Evolutionary conservation across 2,329 filamentous ascomycete species (phyloP), one percentile per base, ranked within the genome.

Genomic region (Sporothrix inflata): DNA sequence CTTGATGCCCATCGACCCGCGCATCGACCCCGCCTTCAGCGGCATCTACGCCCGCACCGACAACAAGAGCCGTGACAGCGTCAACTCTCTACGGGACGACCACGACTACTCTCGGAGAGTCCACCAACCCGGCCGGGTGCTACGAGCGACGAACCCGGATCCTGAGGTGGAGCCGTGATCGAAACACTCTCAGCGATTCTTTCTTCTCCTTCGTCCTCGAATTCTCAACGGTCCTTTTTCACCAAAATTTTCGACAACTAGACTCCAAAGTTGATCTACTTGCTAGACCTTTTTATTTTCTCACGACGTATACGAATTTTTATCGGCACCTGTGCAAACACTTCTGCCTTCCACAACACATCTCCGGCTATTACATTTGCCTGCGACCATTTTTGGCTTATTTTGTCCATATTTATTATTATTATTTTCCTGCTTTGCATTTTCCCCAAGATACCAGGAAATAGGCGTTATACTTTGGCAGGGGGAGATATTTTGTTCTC

Each of bases 21-120:
- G 89, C 60, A 86, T 91, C 82, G 87, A 91, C 76, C 89, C 89
- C 0, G 89, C 87, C 74, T 84, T 86, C 65, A 83, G 85, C 47
- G 86, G 85, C 21, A 81, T 90, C 14, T 91, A 90, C 78, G 81
- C 82, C 57, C 83, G 86, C 21, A 81, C 81, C 60, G 82, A 83
- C 34, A 89, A 85, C 76, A 86, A 86, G 78, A 90, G 88, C 76
- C 85, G 85, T 74, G 89, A 91, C 78, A 91, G 88, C 77, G 81
- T 91, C 77, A 87, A 87, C 75, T 90, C 89, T 1, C 80, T 91
- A 5, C 86, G 86, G 72, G 89, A 91, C 77, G 88, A 91, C 74
- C 88, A 89, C 73, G 89, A 91, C 75, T 91, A 91, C 77, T 90
- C 89, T 51, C 83, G 89, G 74, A 83, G 84, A 75, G 88, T 91